Evolutionary conservation across 2,329 filamentous ascomycete species (phyloP).

Genomic region (Cytospora mali): DNA sequence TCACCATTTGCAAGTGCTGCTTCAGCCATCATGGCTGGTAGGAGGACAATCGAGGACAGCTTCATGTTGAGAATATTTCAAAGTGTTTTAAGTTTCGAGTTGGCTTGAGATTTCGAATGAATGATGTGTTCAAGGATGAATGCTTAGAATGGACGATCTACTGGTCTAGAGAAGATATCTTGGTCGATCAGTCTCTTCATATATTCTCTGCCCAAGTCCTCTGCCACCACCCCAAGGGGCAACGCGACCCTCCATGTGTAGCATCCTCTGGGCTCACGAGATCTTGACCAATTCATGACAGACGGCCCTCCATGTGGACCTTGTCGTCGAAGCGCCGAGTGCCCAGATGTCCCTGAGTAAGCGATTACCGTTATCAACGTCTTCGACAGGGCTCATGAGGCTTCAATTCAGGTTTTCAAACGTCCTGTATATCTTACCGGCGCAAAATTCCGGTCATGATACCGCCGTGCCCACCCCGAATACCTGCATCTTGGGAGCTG

Average conservation of each 20-base stretch:
- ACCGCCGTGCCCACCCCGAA: neutral
- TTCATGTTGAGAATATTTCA: neutral
- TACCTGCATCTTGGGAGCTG: neutral
- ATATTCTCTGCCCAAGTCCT: neutral
- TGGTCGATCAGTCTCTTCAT: neutral
- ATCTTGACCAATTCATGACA: conserved; percentile 16
- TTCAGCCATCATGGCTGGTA: conserved; percentile 12
- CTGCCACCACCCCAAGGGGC: neutral
- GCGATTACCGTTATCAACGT: neutral
- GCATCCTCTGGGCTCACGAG: conserved; percentile 1
- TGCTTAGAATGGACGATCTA: neutral
- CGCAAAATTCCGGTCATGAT: neutral
- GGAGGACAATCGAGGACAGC: neutral
- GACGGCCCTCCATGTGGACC: neutral
- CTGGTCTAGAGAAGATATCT: neutral
- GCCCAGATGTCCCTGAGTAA: conserved; percentile 3
- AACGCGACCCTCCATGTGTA: neutral
- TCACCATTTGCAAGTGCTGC: conserved; percentile 22
- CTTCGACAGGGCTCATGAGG: too few relatives aligned
- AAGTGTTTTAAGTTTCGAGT: neutral
- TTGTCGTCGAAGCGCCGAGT: neutral
- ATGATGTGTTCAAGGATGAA: neutral
- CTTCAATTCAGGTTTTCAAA: neutral
- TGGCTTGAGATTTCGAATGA: neutral
- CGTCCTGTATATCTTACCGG: neutral